These are phyloP conservation scores for Candida labiduridarum DNA, from an alignment of 1,139 yeast species.

Conservation along the genomic window DNA sequence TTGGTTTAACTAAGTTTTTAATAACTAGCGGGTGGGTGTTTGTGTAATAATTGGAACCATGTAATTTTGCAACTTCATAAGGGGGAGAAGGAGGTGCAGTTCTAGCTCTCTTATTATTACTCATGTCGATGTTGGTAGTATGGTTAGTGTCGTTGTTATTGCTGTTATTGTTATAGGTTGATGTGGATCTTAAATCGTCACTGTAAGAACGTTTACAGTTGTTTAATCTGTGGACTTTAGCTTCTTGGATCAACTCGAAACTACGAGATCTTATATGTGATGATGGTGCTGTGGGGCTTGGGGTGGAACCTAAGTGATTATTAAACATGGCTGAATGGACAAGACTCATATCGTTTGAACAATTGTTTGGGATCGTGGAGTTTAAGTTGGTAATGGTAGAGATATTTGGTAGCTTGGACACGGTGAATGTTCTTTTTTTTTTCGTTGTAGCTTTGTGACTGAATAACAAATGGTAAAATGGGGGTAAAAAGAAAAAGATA, in stretches of 20 bases:
- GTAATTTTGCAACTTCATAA: constrained; percentile 13
- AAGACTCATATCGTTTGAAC: constrained; percentile 20
- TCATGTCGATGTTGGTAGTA: not conserved
- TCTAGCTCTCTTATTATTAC: constrained; percentile 41
- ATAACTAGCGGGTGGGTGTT: constrained; percentile 7
- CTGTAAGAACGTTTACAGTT: constrained; percentile 29
- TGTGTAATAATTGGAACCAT: not conserved
- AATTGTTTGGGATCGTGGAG: not conserved
- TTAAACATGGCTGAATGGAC: constrained; percentile 34
- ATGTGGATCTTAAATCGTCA: constrained; percentile 17
- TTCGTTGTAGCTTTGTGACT: not conserved
- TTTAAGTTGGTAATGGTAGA: constrained; percentile 1
- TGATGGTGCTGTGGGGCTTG: constrained; percentile 9
- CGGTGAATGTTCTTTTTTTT: not conserved
- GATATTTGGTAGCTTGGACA: constrained; percentile 6
- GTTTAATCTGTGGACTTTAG: constrained; percentile 13
- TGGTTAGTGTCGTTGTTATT: not conserved
- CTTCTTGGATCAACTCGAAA: constrained; percentile 31
- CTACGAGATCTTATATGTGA: constrained; percentile 36
- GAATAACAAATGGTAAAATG: constrained; percentile 1
- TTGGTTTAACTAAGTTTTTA: constrained; percentile 10
- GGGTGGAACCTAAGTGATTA: constrained; percentile 22
- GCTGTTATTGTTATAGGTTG: not conserved
- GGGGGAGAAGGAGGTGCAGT: constrained; percentile 58
- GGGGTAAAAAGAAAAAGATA: not conserved